A percentile compares a stretch with the other conserved stretches of the same genome.
phyloP scores from a whole-genome alignment of 2,329 filamentous ascomycete genomes.

The Talaromyces amestolkiae region DNA sequence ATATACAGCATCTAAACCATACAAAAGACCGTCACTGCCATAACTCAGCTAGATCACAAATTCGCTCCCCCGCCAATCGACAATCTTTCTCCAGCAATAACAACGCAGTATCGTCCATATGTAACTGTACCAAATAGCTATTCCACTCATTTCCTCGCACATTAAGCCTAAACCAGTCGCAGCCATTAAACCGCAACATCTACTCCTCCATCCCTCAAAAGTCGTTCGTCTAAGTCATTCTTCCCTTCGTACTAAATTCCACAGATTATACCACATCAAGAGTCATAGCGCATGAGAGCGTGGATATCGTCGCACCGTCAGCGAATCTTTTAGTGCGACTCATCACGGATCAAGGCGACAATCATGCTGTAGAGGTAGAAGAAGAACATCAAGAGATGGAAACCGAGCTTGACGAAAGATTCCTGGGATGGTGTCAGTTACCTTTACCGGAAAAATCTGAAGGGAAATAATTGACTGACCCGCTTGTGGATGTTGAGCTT shows the following conservation, averaged over 20 bases:
- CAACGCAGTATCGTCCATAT: neutral
- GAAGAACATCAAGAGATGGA: slow-evolving; percentile 99
- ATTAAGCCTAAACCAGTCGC: neutral
- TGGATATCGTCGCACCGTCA: neutral
- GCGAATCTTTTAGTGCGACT: slow-evolving; percentile 65
- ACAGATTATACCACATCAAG: slow-evolving; percentile 7
- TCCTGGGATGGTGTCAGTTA: slow-evolving; percentile 57
- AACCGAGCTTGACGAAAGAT: slow-evolving; percentile 98
- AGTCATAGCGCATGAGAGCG: slow-evolving; percentile 13
- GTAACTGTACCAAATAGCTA: neutral
- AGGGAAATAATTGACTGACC: slow-evolving; percentile 50
- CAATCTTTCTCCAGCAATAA: neutral
- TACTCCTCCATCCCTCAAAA: neutral
- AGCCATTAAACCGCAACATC: neutral
- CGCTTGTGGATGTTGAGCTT: slow-evolving; percentile 99
- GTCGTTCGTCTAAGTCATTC: neutral
- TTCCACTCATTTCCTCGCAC: neutral
- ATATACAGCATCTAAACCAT: slow-evolving; percentile 21
- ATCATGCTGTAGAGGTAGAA: slow-evolving; percentile 99
- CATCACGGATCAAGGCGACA: slow-evolving; percentile 92
- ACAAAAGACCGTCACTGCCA: slow-evolving; percentile 9
- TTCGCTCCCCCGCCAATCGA: neutral
- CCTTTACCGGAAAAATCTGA: neutral
- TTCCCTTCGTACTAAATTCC: neutral
- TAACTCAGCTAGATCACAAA: neutral